Base-by-base conservation (phyloP, 1,284 basidiomycete species). In the Melampsora americana region DNA sequence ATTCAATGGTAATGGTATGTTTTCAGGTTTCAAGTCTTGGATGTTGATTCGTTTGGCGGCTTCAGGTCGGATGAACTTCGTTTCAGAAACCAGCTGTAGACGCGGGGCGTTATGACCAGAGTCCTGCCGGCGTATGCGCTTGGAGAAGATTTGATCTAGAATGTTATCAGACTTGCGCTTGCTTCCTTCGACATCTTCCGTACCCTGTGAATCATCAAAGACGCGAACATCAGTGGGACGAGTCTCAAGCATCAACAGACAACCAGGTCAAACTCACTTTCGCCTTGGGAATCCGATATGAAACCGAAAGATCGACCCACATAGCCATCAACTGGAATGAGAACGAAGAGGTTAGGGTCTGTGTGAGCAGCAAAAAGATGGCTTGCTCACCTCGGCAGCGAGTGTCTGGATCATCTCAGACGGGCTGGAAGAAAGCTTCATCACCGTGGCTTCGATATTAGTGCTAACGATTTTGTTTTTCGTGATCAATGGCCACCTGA, bases 391-490 rank as follows among this genome's bases (percentile, higher is more conserved):
- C 83, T 88, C 86, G 78, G 87, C 84, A 9, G 90, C 88, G 46
- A 89, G 81, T 12, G 82, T 82, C 78, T 86, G 87, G 65, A 91
- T 83, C 79, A 89, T 87, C 74, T 88, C 89, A 9, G 86, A 86
- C 60, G 87, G 83, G 39, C 78, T 66, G 18, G 72, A 76, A 1
- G 86, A 80, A 65, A 88, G 88, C 0, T 78, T 80, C 80, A 87
- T 84, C n/a, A 96, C 88, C 6, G 88, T 87, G 23, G 87, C 84
- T 78, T 88, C 87, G 66, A 96, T 89, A 80, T 89, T 89, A 0
- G 92, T 93, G 81, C 93, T 92, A 77, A 93, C 92, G 46, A 99
- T 89, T 84, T 99, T 99, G 85, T 97, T 97, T 66, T 92, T 88
- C 69, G 90, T 90, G 68, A 92, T 86, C 32, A 97, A 84, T 0